Evolutionary conservation across 805 yeast genomes (phyloP).

Genomic region (Metschnikowia similis): DNA sequence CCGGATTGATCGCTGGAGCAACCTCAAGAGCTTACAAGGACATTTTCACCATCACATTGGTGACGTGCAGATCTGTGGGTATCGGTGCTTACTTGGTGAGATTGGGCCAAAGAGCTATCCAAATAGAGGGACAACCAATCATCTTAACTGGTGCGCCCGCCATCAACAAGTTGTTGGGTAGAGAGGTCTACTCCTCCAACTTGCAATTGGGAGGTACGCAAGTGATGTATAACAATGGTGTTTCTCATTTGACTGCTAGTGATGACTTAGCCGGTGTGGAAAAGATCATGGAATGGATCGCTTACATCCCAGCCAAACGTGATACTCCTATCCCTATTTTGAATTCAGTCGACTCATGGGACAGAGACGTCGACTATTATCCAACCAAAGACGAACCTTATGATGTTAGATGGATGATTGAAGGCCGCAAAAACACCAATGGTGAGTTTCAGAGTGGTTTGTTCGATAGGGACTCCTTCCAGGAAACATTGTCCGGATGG

Average conservation of each 20-base stretch:
- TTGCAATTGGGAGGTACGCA: constrained; percentile 99
- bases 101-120: constrained; percentile 98
- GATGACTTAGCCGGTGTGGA: constrained; percentile 96
- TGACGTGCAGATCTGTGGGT: constrained; percentile 99
- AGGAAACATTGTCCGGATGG: constrained; percentile 97
- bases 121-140: constrained; percentile 97
- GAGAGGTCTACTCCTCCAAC: constrained; percentile 95
- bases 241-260: constrained; percentile 93
- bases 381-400: constrained; percentile 72
- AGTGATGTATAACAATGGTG: constrained; percentile 98
- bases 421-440: constrained; percentile 66
- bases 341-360: constrained; percentile 84
- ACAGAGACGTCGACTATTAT: constrained; percentile 78
- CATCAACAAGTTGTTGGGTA: constrained; percentile 90
- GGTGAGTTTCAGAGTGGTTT: constrained; percentile 81
- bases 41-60: constrained; percentile 95
- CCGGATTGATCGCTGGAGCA: constrained; percentile 98
- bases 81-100: constrained; percentile 98
- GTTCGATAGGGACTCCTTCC: constrained; percentile 91
- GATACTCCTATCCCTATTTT: constrained; percentile 87
- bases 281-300: constrained; percentile 91
- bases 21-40: constrained; percentile 97
- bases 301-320: constrained; percentile 89
- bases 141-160: constrained; percentile 99
- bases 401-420: constrained; percentile 94